Percentiles rank a stretch among this genome's conserved stretches.
These are phyloP conservation scores for Picea abies DNA, from an alignment of 83 land plant genomes.

Conservation along the genomic window DNA sequence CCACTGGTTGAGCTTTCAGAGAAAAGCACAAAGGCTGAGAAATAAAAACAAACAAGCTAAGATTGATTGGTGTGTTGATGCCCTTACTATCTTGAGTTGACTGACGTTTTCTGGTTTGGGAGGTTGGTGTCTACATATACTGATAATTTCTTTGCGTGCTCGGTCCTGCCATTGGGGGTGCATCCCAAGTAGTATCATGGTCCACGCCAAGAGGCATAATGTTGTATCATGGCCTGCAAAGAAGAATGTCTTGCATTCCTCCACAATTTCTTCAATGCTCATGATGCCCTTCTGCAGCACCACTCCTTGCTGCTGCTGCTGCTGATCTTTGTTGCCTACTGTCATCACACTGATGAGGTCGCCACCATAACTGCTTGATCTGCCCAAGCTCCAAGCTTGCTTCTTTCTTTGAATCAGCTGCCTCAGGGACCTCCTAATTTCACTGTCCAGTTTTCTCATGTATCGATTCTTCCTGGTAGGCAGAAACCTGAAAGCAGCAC, in stretches of 20 bases:
- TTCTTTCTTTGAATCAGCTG: conserved; percentile 16
- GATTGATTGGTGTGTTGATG: background rate
- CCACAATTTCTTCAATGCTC: conserved; percentile 32
- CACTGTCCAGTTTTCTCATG: conserved; percentile 10
- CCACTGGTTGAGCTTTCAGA: too few species aligned
- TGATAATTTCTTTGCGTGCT: conserved; percentile 42
- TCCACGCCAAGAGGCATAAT: conserved; percentile 31
- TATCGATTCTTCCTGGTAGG: conserved; percentile 17
- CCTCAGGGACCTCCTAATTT: conserved; percentile 10
- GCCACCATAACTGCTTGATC: background rate
- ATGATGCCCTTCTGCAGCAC: background rate
- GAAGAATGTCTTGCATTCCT: conserved; percentile 56
- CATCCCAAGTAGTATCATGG: conserved; percentile 31
- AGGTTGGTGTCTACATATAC: conserved; percentile 16
- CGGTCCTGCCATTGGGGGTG: conserved; percentile 51
- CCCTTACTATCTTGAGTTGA: conserved; percentile 41
- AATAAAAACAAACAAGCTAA: background rate
- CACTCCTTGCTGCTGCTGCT: conserved; percentile 8
- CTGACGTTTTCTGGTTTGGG: conserved; percentile 26
- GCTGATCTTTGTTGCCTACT: background rate
- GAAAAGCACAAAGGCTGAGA: background rate
- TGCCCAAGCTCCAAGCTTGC: background rate
- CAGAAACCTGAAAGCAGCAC: conserved; percentile 17
- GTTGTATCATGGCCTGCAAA: conserved; percentile 55
- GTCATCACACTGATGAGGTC: conserved; percentile 19